Percentiles rank a stretch among this genome's conserved stretches.
Evolutionary conservation across 768 basidiomycete genomes (phyloP).

Genomic region (Cytidiella melzeri): DNA sequence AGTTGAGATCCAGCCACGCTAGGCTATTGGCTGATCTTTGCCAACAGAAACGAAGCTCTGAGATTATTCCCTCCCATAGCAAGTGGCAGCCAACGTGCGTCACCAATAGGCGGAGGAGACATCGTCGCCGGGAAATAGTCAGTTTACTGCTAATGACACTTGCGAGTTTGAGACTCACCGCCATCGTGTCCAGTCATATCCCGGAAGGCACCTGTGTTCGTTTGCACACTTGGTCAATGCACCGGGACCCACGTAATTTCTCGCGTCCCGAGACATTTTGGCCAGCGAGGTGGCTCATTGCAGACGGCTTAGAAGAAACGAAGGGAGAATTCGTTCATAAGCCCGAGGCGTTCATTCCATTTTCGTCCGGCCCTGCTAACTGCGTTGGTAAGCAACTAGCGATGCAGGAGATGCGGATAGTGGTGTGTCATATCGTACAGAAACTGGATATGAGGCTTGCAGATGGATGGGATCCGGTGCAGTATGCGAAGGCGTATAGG

Average conservation of each 20-base stretch:
- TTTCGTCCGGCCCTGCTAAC: constrained; percentile 43
- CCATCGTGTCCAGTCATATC: constrained; percentile 2
- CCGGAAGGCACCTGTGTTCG: constrained; percentile 13
- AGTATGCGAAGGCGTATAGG: no score
- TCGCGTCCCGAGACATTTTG: constrained; percentile 32
- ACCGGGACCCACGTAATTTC: constrained; percentile 39
- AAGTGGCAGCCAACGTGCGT: constrained; percentile 25
- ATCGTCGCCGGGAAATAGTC: constrained; percentile 23
- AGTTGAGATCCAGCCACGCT: constrained; percentile 4
- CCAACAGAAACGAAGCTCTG: constrained; percentile 39
- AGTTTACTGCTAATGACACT: background rate
- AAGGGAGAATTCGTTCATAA: constrained; percentile 18
- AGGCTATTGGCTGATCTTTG: background rate
- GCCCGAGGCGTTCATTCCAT: constrained; percentile 34
- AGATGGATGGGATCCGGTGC: constrained; percentile 25
- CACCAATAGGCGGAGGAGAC: constrained; percentile 14
- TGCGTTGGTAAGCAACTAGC: constrained; percentile 46
- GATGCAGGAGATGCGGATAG: constrained; percentile 29
- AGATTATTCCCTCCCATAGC: constrained; percentile 39
- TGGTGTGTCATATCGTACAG: constrained; percentile 27
- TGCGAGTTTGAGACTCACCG: background rate
- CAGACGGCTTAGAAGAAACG: constrained; percentile 6
- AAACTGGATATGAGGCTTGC: constrained; percentile 29
- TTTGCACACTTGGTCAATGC: constrained; percentile 34
- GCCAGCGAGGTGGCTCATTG: constrained; percentile 38